A percentile compares a stretch with the other conserved stretches of the same genome.
These are phyloP conservation scores for Pseudogymnoascus sp. DNA, from an alignment of 2,329 filamentous ascomycete species.

Conservation along the genomic window DNA sequence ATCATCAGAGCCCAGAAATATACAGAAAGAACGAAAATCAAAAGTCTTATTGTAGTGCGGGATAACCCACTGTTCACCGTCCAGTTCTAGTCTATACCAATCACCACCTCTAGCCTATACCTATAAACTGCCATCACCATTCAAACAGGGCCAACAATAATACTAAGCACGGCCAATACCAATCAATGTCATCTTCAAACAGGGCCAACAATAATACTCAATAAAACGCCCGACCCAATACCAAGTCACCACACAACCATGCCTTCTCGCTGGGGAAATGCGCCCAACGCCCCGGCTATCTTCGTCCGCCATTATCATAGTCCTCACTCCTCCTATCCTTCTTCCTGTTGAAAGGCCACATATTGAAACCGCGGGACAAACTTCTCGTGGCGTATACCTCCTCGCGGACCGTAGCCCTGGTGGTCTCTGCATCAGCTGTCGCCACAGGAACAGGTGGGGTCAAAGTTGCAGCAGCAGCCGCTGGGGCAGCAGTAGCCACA, in stretches of 20 bases:
- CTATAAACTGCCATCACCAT: background rate
- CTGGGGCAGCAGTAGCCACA: background rate
- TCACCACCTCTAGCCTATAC: background rate
- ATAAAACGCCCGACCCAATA: background rate
- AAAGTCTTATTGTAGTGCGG: background rate
- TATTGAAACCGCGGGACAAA: background rate
- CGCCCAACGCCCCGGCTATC: background rate
- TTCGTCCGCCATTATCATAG: background rate
- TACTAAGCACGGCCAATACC: background rate
- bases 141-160: background rate
- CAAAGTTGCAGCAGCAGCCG: too few relatives aligned
- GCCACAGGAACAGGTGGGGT: background rate
- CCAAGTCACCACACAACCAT: background rate
- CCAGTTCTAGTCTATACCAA: background rate
- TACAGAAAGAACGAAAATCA: too few relatives aligned
- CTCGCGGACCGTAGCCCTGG: background rate
- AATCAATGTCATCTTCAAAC: background rate
- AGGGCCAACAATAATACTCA: background rate
- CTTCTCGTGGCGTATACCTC: background rate
- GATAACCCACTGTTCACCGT: background rate
- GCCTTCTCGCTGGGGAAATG: background rate
- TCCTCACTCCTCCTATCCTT: background rate
- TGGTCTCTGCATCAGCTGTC: background rate
- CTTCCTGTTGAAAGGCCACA: constrained; percentile 3
- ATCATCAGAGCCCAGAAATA: too few relatives aligned